Evolutionary conservation across 176 grass and related monocot genomes (phyloP).

Genomic region (Pontederia crassipes): DNA sequence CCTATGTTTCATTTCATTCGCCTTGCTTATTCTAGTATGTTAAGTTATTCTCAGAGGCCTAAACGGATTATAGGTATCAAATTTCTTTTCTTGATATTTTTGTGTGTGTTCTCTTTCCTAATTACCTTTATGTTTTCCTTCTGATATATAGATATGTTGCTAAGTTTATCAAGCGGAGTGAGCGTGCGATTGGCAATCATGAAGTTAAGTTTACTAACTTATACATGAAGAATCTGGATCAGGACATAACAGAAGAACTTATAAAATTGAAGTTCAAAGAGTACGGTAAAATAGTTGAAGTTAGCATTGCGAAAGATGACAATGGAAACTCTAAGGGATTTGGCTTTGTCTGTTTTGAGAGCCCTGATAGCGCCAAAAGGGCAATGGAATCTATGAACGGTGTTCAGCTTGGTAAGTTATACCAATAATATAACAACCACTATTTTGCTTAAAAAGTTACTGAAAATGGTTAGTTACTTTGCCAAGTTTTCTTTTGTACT

Average conservation of each 20-base stretch:
- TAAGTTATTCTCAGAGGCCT: too few relatives aligned
- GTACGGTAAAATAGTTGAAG: constrained; percentile 46
- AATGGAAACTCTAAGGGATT: constrained; percentile 65
- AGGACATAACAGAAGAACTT: constrained; percentile 66
- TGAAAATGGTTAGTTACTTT: neutral
- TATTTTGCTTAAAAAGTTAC: too few relatives aligned
- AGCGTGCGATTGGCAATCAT: constrained; percentile 18
- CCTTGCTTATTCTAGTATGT: too few relatives aligned
- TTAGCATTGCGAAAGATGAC: constrained; percentile 49
- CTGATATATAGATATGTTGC: constrained; percentile 42
- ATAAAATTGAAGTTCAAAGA: constrained; percentile 66
- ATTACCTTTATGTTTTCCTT: neutral
- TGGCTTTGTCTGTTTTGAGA: constrained; percentile 74
- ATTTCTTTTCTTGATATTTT: too few relatives aligned
- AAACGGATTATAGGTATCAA: too few relatives aligned
- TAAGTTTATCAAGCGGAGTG: constrained; percentile 63
- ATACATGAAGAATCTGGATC: constrained; percentile 87
- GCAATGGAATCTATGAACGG: constrained; percentile 69
- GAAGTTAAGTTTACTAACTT: constrained; percentile 69
- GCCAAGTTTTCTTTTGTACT: neutral
- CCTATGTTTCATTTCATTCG: neutral
- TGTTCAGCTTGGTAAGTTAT: constrained; percentile 44
- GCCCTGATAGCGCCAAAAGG: constrained; percentile 47
- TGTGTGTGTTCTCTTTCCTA: neutral
- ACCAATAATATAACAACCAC: neutral